Percentiles rank a stretch among this genome's conserved stretches.
phyloP scores from a whole-genome alignment of 2,329 filamentous ascomycete species.

The Arthrobotrys megalospora region DNA sequence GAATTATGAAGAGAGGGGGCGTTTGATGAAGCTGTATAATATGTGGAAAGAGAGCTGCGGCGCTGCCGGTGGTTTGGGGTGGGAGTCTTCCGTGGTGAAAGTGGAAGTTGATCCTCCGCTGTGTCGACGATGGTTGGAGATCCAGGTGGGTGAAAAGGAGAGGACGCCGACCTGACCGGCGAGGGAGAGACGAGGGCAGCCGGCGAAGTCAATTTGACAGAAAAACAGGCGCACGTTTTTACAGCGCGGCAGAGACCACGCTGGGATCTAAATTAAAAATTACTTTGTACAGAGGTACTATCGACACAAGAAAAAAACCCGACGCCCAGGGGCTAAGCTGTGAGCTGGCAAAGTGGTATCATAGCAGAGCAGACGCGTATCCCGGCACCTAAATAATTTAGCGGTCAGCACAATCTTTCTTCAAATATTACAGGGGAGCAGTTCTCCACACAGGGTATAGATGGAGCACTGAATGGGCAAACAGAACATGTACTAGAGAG shows the following conservation, averaged over 20 bases:
- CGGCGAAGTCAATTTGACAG: conserved; percentile 49
- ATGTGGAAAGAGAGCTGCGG: conserved; percentile 53
- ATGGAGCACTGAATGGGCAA: neutral
- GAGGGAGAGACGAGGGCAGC: conserved; percentile 32
- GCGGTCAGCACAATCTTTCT: conserved; percentile 5
- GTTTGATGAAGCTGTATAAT: conserved; percentile 60
- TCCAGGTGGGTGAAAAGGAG: conserved; percentile 44
- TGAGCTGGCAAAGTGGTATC: conserved; percentile 28
- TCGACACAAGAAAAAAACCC: conserved; percentile 2
- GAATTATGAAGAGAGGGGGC: conserved; percentile 55
- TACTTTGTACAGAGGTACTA: neutral
- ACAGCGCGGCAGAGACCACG: conserved; percentile 22
- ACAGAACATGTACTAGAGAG: neutral
- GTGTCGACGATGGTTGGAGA: conserved; percentile 49
- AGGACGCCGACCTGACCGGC: conserved; percentile 48
- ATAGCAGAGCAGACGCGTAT: conserved; percentile 34
- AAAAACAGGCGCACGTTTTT: conserved; percentile 30
- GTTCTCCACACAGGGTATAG: neutral
- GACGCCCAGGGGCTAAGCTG: conserved; percentile 11
- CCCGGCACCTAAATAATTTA: neutral
- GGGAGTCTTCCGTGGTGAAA: conserved; percentile 47
- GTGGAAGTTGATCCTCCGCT: conserved; percentile 17
- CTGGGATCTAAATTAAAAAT: conserved; percentile 27
- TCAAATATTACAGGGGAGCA: neutral
- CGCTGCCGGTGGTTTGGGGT: conserved; percentile 58